Conservation (phyloP, 2,329 filamentous ascomycete species). For the Cladosporium oxysporum region DNA sequence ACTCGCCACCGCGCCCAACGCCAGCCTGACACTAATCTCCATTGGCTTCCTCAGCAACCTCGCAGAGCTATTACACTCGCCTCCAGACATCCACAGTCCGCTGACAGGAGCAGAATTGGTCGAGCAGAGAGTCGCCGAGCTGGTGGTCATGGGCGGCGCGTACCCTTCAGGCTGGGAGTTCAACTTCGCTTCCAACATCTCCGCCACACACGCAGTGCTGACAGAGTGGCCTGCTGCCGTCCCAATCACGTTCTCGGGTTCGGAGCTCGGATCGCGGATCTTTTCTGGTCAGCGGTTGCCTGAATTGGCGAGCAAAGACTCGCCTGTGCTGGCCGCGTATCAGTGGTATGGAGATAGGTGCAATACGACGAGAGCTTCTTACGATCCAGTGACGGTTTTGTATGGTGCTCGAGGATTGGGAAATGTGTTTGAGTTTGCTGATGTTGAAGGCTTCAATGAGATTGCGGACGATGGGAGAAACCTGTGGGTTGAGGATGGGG, state of each 20-base stretch:
- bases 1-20: conserved; percentile 18
- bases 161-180: conserved; percentile 53
- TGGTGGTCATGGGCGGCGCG: conserved; percentile 56
- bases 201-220: conserved; percentile 47
- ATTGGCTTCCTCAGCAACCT: conserved; percentile 37
- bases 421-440: conserved; percentile 7
- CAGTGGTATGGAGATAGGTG: conserved; percentile 19
- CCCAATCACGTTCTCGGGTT: conserved; percentile 45
- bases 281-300: conserved; percentile 44
- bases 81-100: conserved; percentile 42
- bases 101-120: conserved; percentile 48
- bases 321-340: conserved; percentile 18
- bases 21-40: conserved; percentile 27
- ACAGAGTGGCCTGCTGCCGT: conserved; percentile 47
- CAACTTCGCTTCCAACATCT: conserved; percentile 52
- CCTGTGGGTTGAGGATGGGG: conserved; percentile 5
- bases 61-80: conserved; percentile 50
- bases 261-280: conserved; percentile 48
- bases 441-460: conserved; percentile 1
- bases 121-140: conserved; percentile 48
- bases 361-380: conserved; percentile 10
- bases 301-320: conserved; percentile 12
- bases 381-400: conserved; percentile 24
- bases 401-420: conserved; percentile 9
- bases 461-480: conserved; percentile 13